Conservation (phyloP, 257 asterid genomes). For the Paulownia fortunei region DNA sequence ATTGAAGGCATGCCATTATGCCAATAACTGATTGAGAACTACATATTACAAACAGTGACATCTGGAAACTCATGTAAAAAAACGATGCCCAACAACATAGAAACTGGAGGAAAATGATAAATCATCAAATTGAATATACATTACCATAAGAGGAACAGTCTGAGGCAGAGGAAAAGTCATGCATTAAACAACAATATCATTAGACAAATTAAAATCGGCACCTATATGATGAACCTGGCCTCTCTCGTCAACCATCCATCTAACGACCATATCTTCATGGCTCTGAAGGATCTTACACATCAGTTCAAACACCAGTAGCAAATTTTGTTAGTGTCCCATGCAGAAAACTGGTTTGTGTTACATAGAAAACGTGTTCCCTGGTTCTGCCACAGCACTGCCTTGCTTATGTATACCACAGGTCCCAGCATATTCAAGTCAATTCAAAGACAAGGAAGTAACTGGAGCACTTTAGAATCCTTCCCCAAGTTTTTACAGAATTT, state of each 20-base stretch:
- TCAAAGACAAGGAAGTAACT: slow-evolving; percentile 22
- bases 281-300: slow-evolving; percentile 14
- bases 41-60: background rate
- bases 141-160: background rate
- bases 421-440: background rate
- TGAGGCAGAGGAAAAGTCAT: background rate
- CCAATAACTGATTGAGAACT: background rate
- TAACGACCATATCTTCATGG: slow-evolving; percentile 9
- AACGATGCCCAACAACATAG: too few species aligned
- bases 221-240: slow-evolving; percentile 4
- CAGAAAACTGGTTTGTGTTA: slow-evolving; percentile 12
- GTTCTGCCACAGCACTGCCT: background rate
- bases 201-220: background rate
- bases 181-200: background rate
- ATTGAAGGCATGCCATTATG: background rate
- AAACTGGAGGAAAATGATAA: background rate
- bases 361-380: slow-evolving; percentile 15
- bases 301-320: background rate
- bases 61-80: background rate
- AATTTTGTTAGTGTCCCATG: slow-evolving; percentile 11
- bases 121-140: slow-evolving; percentile 25
- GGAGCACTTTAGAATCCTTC: slow-evolving; percentile 16
- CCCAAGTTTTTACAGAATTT: slow-evolving; percentile 10
- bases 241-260: slow-evolving; percentile 15
- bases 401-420: slow-evolving; percentile 2